These are phyloP conservation scores for Brassica cretica DNA, from an alignment of 345 rosid species.

Conservation along the genomic window DNA sequence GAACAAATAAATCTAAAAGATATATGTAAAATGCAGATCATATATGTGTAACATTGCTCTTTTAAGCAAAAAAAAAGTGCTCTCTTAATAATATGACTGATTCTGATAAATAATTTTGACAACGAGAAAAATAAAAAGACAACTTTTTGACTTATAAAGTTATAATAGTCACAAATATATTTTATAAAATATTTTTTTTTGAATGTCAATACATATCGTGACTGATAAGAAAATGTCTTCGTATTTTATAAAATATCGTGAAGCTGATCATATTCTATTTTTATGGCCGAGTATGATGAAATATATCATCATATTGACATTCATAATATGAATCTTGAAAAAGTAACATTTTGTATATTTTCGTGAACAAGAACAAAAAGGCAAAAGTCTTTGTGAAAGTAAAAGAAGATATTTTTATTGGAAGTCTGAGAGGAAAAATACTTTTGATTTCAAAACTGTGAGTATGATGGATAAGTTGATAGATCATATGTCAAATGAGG, in stretches of 20 bases:
- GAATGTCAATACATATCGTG: background rate
- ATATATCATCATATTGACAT: background rate
- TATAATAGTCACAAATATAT: background rate
- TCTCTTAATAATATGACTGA: background rate
- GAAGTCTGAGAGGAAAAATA: background rate
- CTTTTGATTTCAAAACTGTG: background rate
- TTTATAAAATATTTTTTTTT: background rate
- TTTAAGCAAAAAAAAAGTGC: too few relatives aligned
- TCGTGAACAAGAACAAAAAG: background rate
- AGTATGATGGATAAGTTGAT: background rate
- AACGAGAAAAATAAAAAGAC: background rate
- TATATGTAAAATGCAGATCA: background rate
- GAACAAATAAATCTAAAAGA: background rate
- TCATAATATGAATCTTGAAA: background rate
- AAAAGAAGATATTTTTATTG: background rate
- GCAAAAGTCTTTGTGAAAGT: constrained; percentile 20
- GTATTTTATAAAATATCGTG: too few relatives aligned
- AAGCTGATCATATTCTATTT: background rate
- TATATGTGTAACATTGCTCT: background rate
- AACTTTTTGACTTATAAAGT: background rate
- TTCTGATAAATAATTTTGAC: background rate
- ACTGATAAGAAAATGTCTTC: background rate
- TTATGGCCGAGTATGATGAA: background rate
- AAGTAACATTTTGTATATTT: constrained; percentile 20
- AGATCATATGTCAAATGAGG: constrained; percentile 8